A percentile compares a stretch with the other conserved stretches of the same genome.
Evolutionary conservation across 192 early-diverging fungal genomes (phyloP).

Genomic region (Coemansia sp.): DNA sequence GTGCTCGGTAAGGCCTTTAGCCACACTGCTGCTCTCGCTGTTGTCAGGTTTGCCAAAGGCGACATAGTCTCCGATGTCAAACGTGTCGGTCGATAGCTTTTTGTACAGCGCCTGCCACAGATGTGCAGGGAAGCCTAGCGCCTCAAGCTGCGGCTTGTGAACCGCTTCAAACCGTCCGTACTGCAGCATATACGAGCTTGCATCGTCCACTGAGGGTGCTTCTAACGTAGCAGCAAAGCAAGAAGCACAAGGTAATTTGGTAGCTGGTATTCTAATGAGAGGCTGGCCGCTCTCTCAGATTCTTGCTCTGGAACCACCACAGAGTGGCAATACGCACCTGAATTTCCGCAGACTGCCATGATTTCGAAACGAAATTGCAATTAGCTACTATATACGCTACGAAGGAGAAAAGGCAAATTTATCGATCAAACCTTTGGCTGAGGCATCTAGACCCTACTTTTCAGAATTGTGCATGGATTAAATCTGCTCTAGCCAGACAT

Average conservation of each 20-base stretch:
- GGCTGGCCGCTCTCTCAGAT: not conserved
- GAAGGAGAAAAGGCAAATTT: not conserved
- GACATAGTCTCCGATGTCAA: conserved; percentile 44
- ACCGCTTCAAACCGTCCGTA: conserved; percentile 46
- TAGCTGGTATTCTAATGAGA: not conserved
- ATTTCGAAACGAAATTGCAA: not conserved
- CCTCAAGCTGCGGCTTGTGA: conserved; percentile 46
- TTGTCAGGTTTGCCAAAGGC: conserved; percentile 17
- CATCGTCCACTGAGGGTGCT: conserved; percentile 22
- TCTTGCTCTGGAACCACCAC: not conserved
- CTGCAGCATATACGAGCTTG: conserved; percentile 30
- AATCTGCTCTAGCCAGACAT: conserved; percentile 63
- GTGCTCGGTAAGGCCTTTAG: conserved; percentile 15
- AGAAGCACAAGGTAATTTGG: not conserved
- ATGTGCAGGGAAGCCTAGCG: conserved; percentile 31
- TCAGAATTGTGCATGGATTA: not conserved
- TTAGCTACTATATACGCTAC: not conserved
- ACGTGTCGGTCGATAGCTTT: conserved; percentile 25
- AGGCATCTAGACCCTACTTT: not conserved
- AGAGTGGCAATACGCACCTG: not conserved
- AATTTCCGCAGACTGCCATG: conserved; percentile 19
- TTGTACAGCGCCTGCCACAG: conserved; percentile 41
- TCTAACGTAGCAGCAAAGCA: not conserved
- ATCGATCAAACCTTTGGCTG: conserved; percentile 35
- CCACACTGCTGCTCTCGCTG: not conserved